Evolutionary conservation across 192 early-diverging fungal species (phyloP), one percentile per base, ranked within the genome.

Genomic region (Phycomyces nitens): DNA sequence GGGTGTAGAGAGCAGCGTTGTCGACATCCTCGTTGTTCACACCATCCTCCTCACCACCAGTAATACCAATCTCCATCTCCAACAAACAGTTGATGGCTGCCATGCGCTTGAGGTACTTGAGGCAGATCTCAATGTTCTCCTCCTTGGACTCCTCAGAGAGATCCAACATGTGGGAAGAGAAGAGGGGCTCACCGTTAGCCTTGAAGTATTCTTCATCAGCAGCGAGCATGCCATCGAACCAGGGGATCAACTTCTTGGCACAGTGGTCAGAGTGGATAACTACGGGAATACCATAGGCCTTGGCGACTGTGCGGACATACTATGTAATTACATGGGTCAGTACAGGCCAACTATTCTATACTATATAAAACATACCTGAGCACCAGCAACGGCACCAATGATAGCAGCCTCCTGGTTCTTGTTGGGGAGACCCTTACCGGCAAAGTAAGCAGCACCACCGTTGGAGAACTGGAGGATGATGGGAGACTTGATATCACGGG

Each of bases 51-150:
- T 97, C 95, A 69, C 95, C 95, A 77, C 95, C 95, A 27, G 94
- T 96, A 75, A 97, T 94, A 79, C 95, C 95, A 56, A 97, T 96
- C 83, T 97, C 95, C 92, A 97, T 97, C 84, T 97, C 95, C 62
- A 97, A 86, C 61, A 92, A 84, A 65, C 86, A 85, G 73, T 91
- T 87, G 68, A 96, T 92, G 40, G 84, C 79, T 23, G 89, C 87
- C 89, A 96, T 94, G 67, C 94, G 91, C 80, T 91, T 78, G 70
- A 97, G 81, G 83, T 97, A 97, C 82, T 92, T 84, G 71, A 88
- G 79, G 75, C 91, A 95, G 60, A 78, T 93, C 56, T 82, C 82
- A 60, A 97, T 96, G 86, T 97, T 97, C 73, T 94, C 89, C 65
- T 91, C 90, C 85, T 94, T 94, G 74, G 87, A 79, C 56, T 96